phyloP scores from a whole-genome alignment of 176 grass and related monocot species.

The Carex kokanica region DNA sequence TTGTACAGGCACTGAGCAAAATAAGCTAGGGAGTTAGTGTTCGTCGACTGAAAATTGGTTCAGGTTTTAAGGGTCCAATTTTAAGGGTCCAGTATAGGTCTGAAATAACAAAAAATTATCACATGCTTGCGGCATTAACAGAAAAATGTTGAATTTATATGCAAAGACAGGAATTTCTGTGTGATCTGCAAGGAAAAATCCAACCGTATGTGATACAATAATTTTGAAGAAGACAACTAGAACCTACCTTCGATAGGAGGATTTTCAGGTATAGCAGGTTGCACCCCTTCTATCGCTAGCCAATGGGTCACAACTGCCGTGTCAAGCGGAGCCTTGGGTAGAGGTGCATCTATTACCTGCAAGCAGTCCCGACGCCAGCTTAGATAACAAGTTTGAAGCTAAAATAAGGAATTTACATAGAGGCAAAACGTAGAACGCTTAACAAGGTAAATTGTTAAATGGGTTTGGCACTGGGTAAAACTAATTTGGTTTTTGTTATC shows the following conservation, averaged over 20 bases:
- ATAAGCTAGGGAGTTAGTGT: not conserved
- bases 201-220: not conserved
- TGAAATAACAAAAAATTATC: not conserved
- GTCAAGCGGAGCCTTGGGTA: conserved; percentile 88
- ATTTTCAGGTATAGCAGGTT: conserved; percentile 95
- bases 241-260: conserved; percentile 63
- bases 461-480: not conserved
- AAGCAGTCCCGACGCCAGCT: not conserved
- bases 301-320: conserved; percentile 78
- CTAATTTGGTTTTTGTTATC: not conserved
- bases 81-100: not conserved
- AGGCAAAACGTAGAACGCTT: not conserved
- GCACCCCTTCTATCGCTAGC: conserved; percentile 90
- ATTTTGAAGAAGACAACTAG: conserved; percentile 17
- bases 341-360: conserved; percentile 68
- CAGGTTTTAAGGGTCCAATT: not conserved
- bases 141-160: not conserved
- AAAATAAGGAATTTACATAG: not conserved
- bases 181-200: not conserved
- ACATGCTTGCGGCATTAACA: not conserved
- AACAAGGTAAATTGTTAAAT: not conserved
- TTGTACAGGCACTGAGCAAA: not conserved
- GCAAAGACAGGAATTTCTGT: not conserved
- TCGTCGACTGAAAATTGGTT: not conserved
- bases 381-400: not conserved